Evolutionary conservation across 2,329 filamentous ascomycete species (phyloP), one percentile per base, ranked within the genome.

Genomic region (Aureobasidium sp.): DNA sequence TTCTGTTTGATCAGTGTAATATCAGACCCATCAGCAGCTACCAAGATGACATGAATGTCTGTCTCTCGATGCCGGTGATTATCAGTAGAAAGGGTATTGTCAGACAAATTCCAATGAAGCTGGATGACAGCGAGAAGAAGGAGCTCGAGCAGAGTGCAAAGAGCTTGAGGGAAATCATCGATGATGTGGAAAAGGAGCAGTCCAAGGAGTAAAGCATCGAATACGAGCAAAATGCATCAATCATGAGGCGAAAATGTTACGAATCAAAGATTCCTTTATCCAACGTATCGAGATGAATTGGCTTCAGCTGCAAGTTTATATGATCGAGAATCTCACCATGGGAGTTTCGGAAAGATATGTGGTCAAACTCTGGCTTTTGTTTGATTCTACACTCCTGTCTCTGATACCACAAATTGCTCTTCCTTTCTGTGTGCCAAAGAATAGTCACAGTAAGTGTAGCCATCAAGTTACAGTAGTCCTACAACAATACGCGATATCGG

Each of bases 1-100:
- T 83, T 15, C 67, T 82, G 14, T 76, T 75, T 49, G 80, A 83
- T 66, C 73, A 77, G 62, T 73, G 74, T 11, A 76, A 77, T 41
- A 74, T 82, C 20, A 70, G 76, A 2, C 78, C 79, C 0, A 66
- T 83, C 47, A 82, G 79, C 58, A 78, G 81, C 67, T 82, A 75
- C 68, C 77, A 79, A 51, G 71, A 76, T 3, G 74, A 79, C 1
- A 72, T 77, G 6, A 75, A 74, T 1, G 81, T 79, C 61, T 82
- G 78, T 69, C 72, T 82, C 48, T 81, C 77, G 37, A 73, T 80
- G 71, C 81, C 79, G 0, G 80, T 74, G 1, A 74, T 82, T 0
- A 64, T 83, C 2, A 80, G 81, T 0, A 71, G 79, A 37, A 71
- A 74, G 52, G 81, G 81, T 0, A 75, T 82, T 20, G 67, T 79